Evolutionary conservation across 2,329 filamentous ascomycete species (phyloP), one percentile per base, ranked within the genome.

Genomic region (Apiospora malaysiana): DNA sequence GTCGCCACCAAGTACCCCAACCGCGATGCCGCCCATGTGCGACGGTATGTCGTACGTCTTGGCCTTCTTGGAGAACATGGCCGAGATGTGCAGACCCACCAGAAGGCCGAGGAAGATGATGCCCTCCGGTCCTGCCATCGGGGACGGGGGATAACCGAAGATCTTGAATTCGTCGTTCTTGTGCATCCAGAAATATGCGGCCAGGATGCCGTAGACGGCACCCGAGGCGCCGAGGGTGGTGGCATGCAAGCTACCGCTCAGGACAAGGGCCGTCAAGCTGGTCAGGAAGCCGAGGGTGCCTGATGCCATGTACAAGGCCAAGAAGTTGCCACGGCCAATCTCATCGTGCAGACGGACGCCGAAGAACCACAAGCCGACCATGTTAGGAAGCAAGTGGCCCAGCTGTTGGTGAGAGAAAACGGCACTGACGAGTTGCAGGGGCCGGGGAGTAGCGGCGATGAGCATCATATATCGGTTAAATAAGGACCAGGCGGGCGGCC

Each of bases 381-480:
- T 90, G 81, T 95, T 95, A 56, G 85, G 78, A 32, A 85, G 72
- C 47, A 93, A 79, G 79, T 96, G 93, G 66, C 80, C 76, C 23
- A 90, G 74, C 3, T 80, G 82, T 69, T 92, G 88, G 82, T 96
- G 93, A 25, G 90, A 92, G 82, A 94, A 93, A 68, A 89, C 83
- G 74, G 89, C 89, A 45, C 89, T 88, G 40, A 95, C 76, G 72
- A 93, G 80, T 73, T 88, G 87, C 25, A 89, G 71, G 4, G 92
- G 86, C 73, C 86, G 86, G 10, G 93, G 92, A 68, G 90, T 90
- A 8, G 89, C 91, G 8, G 91, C 86, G 10, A 90, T 83, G 46
- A 91, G 79, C 51, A 92, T 83, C 81, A 93, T 90, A 82, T 92
- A 92, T 73, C 85, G 88, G 81, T 94, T 95, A 74, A 94, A 81